Evolutionary conservation across 2,329 filamentous ascomycete species (phyloP).

Genomic region (Xylaria sp.): DNA sequence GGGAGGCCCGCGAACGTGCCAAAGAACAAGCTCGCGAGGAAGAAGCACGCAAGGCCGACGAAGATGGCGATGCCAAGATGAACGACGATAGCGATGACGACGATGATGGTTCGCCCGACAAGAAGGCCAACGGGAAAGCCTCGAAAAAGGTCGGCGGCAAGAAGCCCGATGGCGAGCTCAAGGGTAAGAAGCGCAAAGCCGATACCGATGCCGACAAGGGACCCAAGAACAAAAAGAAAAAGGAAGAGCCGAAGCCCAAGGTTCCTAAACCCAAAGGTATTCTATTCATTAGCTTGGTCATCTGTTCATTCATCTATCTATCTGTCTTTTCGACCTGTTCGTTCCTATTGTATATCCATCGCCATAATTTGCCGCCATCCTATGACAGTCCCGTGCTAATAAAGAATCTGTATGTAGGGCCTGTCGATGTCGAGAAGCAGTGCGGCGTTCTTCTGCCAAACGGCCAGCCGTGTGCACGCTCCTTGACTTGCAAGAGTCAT

Average conservation of each 20-base stretch:
- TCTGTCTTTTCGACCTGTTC: not conserved
- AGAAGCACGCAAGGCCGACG: conserved; percentile 64
- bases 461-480: conserved; percentile 86
- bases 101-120: conserved; percentile 59
- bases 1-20: conserved; percentile 75
- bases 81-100: conserved; percentile 62
- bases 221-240: conserved; percentile 92
- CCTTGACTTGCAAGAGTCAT: conserved; percentile 92
- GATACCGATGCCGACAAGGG: conserved; percentile 82
- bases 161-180: conserved; percentile 71
- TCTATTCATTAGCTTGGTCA: not conserved
- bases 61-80: conserved; percentile 53
- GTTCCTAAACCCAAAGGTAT: conserved; percentile 83
- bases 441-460: conserved; percentile 89
- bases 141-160: conserved; percentile 74
- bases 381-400: conserved; percentile 12
- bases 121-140: conserved; percentile 54
- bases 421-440: conserved; percentile 93
- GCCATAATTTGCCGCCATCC: not conserved
- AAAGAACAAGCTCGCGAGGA: conserved; percentile 70
- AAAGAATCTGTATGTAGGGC: conserved; percentile 59
- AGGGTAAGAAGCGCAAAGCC: conserved; percentile 82
- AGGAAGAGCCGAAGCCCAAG: conserved; percentile 89
- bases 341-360: not conserved
- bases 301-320: too few species aligned